Evolutionary conservation across 2,329 filamentous ascomycete genomes (phyloP).

Genomic region (Fusarium xyrophilum): DNA sequence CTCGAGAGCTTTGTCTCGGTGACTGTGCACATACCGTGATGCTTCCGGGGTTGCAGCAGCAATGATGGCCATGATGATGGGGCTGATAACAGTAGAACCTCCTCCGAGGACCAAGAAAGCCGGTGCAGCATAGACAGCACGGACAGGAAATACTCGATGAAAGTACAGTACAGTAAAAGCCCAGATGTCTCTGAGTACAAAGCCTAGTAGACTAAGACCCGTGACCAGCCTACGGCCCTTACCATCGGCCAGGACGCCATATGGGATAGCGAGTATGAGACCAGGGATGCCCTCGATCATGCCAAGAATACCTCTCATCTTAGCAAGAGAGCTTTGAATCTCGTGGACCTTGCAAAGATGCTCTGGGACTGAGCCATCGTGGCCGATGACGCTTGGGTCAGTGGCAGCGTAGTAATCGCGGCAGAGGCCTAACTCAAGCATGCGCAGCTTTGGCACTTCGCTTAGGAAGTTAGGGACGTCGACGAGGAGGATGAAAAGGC

Average conservation of each 20-base stretch:
- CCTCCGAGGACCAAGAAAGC: neutral
- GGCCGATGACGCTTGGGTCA: neutral
- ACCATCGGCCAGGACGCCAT: neutral
- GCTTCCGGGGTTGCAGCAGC: neutral
- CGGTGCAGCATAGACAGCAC: neutral
- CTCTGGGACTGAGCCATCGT: neutral
- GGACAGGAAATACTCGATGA: neutral
- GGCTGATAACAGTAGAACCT: neutral
- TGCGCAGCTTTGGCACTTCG: neutral
- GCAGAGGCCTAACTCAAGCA: neutral
- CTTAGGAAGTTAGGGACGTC: neutral
- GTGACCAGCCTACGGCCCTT: neutral
- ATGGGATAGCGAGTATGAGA: neutral
- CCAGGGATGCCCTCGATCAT: neutral
- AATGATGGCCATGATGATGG: constrained; percentile 4
- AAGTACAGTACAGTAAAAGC: neutral
- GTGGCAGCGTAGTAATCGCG: neutral
- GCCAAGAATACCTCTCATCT: neutral
- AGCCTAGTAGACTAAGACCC: neutral
- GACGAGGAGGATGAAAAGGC: neutral
- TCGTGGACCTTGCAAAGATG: neutral
- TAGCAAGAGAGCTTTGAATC: neutral
- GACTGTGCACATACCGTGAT: neutral
- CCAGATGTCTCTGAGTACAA: neutral
- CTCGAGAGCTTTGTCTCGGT: no score